Base-by-base conservation (phyloP, 1,284 basidiomycete genomes). In the Tilletia setariae region DNA sequence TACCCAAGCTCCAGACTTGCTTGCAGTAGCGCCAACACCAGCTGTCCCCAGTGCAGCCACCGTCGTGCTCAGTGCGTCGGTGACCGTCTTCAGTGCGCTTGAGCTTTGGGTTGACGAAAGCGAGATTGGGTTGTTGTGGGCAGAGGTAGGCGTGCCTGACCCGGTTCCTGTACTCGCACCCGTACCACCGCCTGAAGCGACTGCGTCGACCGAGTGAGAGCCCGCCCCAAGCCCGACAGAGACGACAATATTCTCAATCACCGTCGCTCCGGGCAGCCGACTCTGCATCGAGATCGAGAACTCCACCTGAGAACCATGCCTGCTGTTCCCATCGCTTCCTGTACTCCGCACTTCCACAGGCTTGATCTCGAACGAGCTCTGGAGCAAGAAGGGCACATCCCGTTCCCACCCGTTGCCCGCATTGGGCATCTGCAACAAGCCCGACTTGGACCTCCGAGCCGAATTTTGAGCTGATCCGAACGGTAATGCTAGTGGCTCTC, bases 401-500 rank as follows among this genome's bases (percentile, higher is more conserved):
- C 56, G 9, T 21, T 61, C 56, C 56, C 56, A 61, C 30, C 56
- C 56, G 35, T 61, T 61, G 28, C 56, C 56, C 28, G 28, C 56
- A 35, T 30, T 40, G 7, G 56, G 56, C 56, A 61, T 35, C 16
- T 35, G 30, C 19, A 61, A 19, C 23, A 19, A 9, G 6, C 56
- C 56, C 9, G 8, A 32, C 56, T 61, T 61, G 30, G 30, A 35
- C 30, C 16, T 32, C 16, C 56, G 9, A 13, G 56, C 28, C 4
- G 56, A 32, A 1, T 19, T 30, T 11, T 40, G 56, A 6, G n/a
- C 56, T 13, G 56, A 61, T 19, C 56, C 56, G 28, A 61, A 25
- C 13, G 56, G 56, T 1, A 61, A 40, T 3, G 64, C 51, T 40
- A 81, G 84, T 15, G 87, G 85, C 19, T 68, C 66, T 0, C 85